Percentiles rank a stretch among this genome's conserved stretches.
Evolutionary conservation across 805 yeast species (phyloP).

Genomic region (Cyberlindnera meyerae): DNA sequence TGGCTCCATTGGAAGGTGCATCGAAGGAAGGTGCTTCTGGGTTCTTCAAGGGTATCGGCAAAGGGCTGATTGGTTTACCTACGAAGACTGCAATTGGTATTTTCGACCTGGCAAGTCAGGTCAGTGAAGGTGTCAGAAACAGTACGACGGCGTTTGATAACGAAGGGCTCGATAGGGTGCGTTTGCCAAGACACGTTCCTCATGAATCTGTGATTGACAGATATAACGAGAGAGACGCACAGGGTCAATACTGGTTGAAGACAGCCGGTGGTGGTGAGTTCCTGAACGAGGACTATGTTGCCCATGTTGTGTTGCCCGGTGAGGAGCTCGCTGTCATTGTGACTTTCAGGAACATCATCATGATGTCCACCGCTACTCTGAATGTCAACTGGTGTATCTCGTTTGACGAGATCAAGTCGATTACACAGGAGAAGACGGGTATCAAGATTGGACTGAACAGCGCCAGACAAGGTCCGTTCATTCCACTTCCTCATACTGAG

Average conservation of each 20-base stretch:
- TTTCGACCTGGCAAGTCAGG: conserved; percentile 86
- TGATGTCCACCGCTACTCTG: conserved; percentile 58
- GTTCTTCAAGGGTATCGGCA: conserved; percentile 89
- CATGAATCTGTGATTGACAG: conserved; percentile 71
- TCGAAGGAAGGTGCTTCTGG: conserved; percentile 86
- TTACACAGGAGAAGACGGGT: conserved; percentile 77
- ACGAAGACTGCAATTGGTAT: conserved; percentile 95
- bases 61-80: conserved; percentile 92
- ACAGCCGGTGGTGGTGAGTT: conserved; percentile 75
- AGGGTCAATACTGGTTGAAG: conserved; percentile 92
- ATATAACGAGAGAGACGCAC: conserved; percentile 76
- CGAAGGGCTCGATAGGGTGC: conserved; percentile 68
- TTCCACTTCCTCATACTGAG: conserved; percentile 68
- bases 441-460: conserved; percentile 58
- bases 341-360: conserved; percentile 63
- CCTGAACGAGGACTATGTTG: conserved; percentile 69
- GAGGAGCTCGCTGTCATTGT: conserved; percentile 73
- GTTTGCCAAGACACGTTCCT: conserved; percentile 75
- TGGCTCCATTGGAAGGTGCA: conserved; percentile 89
- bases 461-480: conserved; percentile 59
- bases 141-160: conserved; percentile 88
- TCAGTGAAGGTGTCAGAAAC: conserved; percentile 89
- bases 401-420: conserved; percentile 61
- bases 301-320: conserved; percentile 81
- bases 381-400: conserved; percentile 66